Conservation (phyloP, 2,329 filamentous ascomycete genomes). For the Phyllosticta paracitricarpa region DNA sequence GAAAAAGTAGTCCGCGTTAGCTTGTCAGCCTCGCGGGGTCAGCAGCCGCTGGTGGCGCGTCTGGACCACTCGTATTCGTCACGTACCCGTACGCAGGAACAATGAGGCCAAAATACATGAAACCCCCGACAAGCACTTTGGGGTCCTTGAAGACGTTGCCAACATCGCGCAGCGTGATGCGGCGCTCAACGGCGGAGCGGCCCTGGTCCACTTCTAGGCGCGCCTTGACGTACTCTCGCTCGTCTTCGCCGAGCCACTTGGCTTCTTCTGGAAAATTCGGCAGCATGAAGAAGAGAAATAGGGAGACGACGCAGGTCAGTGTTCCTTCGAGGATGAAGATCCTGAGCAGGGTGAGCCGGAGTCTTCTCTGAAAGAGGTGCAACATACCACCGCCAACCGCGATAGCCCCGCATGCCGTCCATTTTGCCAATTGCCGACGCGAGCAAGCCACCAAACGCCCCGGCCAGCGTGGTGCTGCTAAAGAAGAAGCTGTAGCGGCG, state of each 20-base stretch:
- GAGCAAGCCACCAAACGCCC: conserved; percentile 77
- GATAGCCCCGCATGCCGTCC: conserved; percentile 57
- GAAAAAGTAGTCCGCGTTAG: conserved; percentile 14
- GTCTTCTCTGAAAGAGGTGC: too few species aligned
- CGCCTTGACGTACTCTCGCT: conserved; percentile 36
- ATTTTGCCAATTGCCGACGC: conserved; percentile 86
- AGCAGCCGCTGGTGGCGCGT: neutral
- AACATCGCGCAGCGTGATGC: conserved; percentile 34
- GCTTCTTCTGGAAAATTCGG: conserved; percentile 41
- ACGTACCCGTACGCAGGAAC: conserved; percentile 28
- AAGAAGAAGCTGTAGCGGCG: conserved; percentile 94
- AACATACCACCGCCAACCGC: conserved; percentile 59
- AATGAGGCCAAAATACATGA: conserved; percentile 43
- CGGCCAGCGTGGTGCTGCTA: conserved; percentile 65
- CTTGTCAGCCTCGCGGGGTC: neutral
- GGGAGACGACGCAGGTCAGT: conserved; percentile 34
- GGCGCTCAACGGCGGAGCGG: conserved; percentile 34
- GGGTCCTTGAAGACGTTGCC: conserved; percentile 38
- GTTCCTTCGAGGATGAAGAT: conserved; percentile 63
- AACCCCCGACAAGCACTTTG: conserved; percentile 39
- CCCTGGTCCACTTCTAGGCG: conserved; percentile 40
- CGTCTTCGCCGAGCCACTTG: conserved; percentile 38
- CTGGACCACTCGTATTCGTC: neutral
- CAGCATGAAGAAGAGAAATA: conserved; percentile 38
- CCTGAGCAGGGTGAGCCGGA: neutral